Conservation (phyloP, 2,329 filamentous ascomycete species). For the Arthrobotrys conoides region DNA sequence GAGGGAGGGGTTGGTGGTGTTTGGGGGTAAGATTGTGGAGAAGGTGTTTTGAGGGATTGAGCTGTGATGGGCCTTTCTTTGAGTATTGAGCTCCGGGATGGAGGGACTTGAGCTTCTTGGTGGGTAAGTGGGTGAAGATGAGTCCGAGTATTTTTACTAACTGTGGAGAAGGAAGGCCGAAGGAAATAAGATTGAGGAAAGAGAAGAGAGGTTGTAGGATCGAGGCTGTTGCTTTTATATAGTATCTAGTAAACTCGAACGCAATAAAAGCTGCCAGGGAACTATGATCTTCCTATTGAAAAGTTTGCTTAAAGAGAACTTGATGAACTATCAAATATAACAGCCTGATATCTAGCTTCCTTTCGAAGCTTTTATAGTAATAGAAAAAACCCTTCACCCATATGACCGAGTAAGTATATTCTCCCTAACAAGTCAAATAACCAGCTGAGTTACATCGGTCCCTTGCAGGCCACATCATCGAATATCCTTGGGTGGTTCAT, state of each 20-base stretch:
- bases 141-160: constrained; percentile 26
- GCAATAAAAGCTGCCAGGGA: background rate
- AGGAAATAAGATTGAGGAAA: background rate
- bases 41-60: background rate
- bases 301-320: background rate
- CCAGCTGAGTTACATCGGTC: background rate
- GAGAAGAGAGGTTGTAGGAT: background rate
- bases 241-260: background rate
- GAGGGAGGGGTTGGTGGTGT: background rate
- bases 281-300: background rate
- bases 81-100: background rate
- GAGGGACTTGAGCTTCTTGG: background rate
- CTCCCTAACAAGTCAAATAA: too few relatives aligned
- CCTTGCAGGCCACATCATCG: constrained; percentile 13
- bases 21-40: background rate
- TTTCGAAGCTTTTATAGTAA: background rate
- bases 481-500: background rate
- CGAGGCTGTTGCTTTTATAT: constrained; percentile 9
- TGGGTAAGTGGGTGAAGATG: background rate
- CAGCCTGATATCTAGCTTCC: background rate
- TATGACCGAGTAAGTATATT: background rate
- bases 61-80: background rate
- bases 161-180: background rate
- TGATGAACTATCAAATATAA: constrained; percentile 13
- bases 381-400: background rate